Base-by-base conservation (phyloP, 2,329 filamentous ascomycete genomes). In the Coniochaeta sp. region DNA sequence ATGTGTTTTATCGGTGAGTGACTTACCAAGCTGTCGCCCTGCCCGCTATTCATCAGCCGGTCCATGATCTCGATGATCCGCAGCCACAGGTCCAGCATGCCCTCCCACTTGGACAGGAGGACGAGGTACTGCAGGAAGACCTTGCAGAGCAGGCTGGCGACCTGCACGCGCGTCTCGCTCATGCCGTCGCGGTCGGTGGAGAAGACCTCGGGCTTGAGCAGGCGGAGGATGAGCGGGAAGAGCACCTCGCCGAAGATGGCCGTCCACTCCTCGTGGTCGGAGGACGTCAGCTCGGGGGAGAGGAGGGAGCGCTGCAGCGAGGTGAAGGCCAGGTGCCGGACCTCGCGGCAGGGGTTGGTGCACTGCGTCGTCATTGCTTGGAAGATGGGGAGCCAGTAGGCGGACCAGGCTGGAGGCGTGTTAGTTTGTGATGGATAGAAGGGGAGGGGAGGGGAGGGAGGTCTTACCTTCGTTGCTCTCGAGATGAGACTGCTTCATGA, bases 321-420 rank as follows among this genome's bases (percentile, higher is more conserved):
- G 7, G 86, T 83, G 60, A 97, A 89, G 1, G 94, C 90, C 62
- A 95, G 81, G 61, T 95, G 88, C 3, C 94, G 85, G 53, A 99
- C 89, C 61, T 96, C 91, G 51, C 92, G 87, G 63, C 91, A 96
- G 1, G 91, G 91, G 65, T 97, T 99, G 51, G 89, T 89, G 69
- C 91, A 96, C 70, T 99, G 94, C 4, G 83, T 83, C 3, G 88
- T 94, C 16, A 99, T 73, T 6, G 90, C 88, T 59, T 90, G 83
- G 69, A 99, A 94, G 24, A 99, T 91, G 1, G 92, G 94, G 13
- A 91, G 85, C 94, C 94, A 99, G 67, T 99, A 99, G 8, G 94
- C 90, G 49, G 90, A 91, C 94, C 94, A 99, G 13, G 94, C 94
- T 88, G 56, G n/a, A n/a, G 54, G 26, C 7, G 24, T 59, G 57